Base-by-base conservation (phyloP, 1,284 basidiomycete species). In the Kalmanozyma brasiliensis region DNA sequence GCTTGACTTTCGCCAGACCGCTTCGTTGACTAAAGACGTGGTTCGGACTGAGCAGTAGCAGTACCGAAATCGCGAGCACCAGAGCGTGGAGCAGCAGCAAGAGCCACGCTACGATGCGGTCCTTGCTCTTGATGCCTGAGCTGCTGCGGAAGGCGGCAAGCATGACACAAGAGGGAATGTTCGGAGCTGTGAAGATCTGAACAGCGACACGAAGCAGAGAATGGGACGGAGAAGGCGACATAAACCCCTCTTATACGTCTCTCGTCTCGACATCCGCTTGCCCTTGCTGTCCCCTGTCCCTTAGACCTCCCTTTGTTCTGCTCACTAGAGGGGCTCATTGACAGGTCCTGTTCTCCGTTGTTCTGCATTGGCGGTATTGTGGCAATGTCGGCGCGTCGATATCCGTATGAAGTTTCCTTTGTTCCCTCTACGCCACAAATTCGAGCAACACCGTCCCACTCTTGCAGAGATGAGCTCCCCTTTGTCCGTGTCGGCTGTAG, bases 1-100 rank as follows among this genome's bases (percentile, higher is more conserved):
- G 49, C n/a, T 26, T 37, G 46, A 65, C 62, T n/a, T n/a, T 65
- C n/a, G 62, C 62, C 13, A 65, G n/a, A 7, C 62, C 62, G 23
- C 38, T 65, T 3, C 29, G 19, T 11, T 30, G 45, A 16, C 53
- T 47, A 29, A 65, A 58, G 22, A 65, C 6, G 22, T 4, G 49
- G 43, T 65, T 65, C 1, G 62, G 62, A 38, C 55, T 65, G 26
- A 65, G 55, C 22, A 65, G 51, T 22, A 65, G 36, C 13, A 58
- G 36, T 0, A 58, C 30, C 17, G 55, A 65, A 2, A 53, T 32
- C 8, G 22, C 34, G 8, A 65, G 37, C 13, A 47, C 55, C 23
- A 65, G 35, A 3, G 22, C 36, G n/a, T 65, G 62, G 10, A 58
- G 42, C 9, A 58, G n/a, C 2, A 65, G 43, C 23, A 65, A n/a